Conservation (phyloP, 108 stramenopile genomes). For the Chaetoceros muelleri region DNA sequence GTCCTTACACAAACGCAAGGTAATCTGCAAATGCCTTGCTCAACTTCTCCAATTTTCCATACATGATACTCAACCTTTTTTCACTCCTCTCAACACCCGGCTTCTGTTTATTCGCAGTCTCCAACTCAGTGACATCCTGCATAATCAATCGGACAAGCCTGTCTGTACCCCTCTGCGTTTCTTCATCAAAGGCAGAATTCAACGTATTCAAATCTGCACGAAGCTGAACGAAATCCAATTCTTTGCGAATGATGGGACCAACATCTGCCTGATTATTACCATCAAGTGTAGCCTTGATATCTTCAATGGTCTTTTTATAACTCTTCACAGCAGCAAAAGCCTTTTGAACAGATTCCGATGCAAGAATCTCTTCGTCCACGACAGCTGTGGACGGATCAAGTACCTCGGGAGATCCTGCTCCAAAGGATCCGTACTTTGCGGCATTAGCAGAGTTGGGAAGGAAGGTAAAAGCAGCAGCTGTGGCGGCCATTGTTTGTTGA, state of each 20-base stretch:
- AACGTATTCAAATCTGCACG: slow-evolving; percentile 68
- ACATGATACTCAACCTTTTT: slow-evolving; percentile 58
- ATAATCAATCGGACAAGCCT: slow-evolving; percentile 80
- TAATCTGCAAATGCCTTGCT: slow-evolving; percentile 67
- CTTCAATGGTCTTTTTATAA: slow-evolving; percentile 38
- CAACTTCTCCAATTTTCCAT: slow-evolving; percentile 73
- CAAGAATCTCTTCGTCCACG: slow-evolving; percentile 53
- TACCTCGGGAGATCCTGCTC: slow-evolving; percentile 62
- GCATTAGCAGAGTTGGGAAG: slow-evolving; percentile 61
- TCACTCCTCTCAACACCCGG: slow-evolving; percentile 74
- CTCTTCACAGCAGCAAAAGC: slow-evolving; percentile 36
- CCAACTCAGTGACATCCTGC: slow-evolving; percentile 86
- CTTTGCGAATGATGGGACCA: slow-evolving; percentile 54
- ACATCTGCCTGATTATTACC: slow-evolving; percentile 65
- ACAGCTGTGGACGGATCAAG: slow-evolving; percentile 66
- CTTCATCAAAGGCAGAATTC: slow-evolving; percentile 87
- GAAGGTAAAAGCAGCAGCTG: slow-evolving; percentile 10
- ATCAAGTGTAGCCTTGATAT: slow-evolving; percentile 42
- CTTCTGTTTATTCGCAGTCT: slow-evolving; percentile 70
- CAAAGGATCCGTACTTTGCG: slow-evolving; percentile 69
- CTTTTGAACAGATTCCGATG: slow-evolving; percentile 54
- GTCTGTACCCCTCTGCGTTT: slow-evolving; percentile 88
- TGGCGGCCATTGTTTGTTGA: not conserved
- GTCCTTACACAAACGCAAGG: slow-evolving; percentile 46
- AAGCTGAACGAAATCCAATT: slow-evolving; percentile 66